Evolutionary conservation across 768 basidiomycete genomes (phyloP).

Genomic region (Agaricus subrufescens): DNA sequence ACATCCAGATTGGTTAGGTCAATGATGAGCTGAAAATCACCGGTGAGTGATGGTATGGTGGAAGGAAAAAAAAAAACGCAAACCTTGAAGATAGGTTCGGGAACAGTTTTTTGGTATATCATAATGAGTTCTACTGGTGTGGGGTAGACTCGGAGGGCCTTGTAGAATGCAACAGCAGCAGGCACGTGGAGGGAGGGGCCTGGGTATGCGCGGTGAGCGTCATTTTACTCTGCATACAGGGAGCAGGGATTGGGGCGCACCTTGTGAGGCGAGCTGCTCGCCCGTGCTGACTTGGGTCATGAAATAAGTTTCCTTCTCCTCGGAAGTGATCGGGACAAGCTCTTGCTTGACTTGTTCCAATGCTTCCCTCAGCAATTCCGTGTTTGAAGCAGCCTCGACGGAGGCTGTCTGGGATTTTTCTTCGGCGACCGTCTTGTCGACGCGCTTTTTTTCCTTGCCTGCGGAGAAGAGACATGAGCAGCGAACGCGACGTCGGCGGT

Average conservation of each 20-base stretch:
- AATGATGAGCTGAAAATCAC: constrained; percentile 43
- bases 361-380: constrained; percentile 57
- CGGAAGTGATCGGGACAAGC: constrained; percentile 57
- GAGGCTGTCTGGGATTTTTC: constrained; percentile 33
- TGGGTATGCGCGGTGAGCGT: constrained; percentile 22
- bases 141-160: constrained; percentile 92
- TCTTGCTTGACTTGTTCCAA: constrained; percentile 68
- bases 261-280: constrained; percentile 75
- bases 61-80: constrained; percentile 12
- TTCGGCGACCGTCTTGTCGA: constrained; percentile 60
- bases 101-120: constrained; percentile 91
- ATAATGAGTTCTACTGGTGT: constrained; percentile 90
- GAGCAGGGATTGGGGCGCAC: constrained; percentile 34
- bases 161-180: constrained; percentile 88
- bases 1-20: constrained; percentile 87
- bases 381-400: constrained; percentile 23
- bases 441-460: constrained; percentile 94
- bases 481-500: constrained; percentile 6
- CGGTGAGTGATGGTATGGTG: background rate
- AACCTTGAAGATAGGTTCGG: constrained; percentile 76
- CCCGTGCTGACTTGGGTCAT: constrained; percentile 86
- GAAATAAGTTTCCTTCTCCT: constrained; percentile 86
- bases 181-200: constrained; percentile 75
- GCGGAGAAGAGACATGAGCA: constrained; percentile 11
- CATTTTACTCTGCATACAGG: background rate